Evolutionary conservation across 352 stramenopile genomes (phyloP), one percentile per base, ranked within the genome.

Genomic region (Nothophytophthora sp.): DNA sequence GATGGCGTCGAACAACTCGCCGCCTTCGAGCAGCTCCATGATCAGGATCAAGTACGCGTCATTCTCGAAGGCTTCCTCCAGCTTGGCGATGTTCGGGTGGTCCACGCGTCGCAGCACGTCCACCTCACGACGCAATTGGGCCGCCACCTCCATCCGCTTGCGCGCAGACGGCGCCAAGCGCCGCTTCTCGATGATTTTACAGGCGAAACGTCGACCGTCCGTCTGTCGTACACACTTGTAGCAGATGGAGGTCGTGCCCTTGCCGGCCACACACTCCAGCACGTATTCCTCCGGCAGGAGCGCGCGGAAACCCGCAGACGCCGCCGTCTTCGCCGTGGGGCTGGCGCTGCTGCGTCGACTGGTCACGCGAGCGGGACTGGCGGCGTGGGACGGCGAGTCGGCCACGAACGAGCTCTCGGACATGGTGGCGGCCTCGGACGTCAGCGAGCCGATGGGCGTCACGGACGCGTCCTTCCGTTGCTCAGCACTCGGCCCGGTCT

Each of bases 1-100:
- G 33, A 94, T 88, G 3, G 79, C 76, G 33, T 94, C 83, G 50
- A 94, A 94, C 18, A 94, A 67, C 60, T 94, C 83, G 30, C 83
- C 83, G 11, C 81, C 83, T 29, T 86, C 73, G n/a, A 90, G 55
- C 13, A 88, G 63, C 55, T 92, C 81, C 75, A 88, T 91, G 25
- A 93, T 34, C 9, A 88, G 29, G 29, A 88, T 81, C 15, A 87
- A 59, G 52, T 74, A 88, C 20, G 70, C 68, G 25, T 88, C 75
- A 43, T 84, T 81, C 49, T 91, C 80, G 32, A 86, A 91, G 10
- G 73, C 57, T 0, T 86, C 65, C 28, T 88, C 76, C 8, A 93
- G 56, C 39, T 84, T 79, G 37, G 76, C 72, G 33, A 93, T 87
- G 52, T 90, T 68, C 0, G 70, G 76, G 53, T 94, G 81, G 42